Evolutionary conservation across 345 rosid species (phyloP), one percentile per base, ranked within the genome.

Genomic region (Geranium brycei): DNA sequence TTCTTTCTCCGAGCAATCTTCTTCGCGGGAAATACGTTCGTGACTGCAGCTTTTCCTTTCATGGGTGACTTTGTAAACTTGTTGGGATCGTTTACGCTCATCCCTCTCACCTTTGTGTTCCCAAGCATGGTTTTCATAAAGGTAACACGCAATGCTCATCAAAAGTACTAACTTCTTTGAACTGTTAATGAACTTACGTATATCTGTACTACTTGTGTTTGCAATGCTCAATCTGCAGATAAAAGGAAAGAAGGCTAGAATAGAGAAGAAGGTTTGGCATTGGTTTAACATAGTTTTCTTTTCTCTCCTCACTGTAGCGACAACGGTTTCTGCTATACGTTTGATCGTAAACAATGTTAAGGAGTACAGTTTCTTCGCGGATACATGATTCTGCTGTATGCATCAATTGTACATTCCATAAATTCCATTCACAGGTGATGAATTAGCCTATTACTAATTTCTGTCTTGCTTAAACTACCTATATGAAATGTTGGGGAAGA

Each of bases 41-140:
- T 72, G 28, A 53, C 76, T 2, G 81, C 81, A 17, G 73, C 75
- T n/a, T 61, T 77, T 61, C 81, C 81, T n/a, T 77, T 77, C 71
- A 63, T 77, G 31, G 81, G 76, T 15, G 76, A 77, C 59, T 74
- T 74, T 51, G 73, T 74, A 58, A 78, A 64, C 74, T 56, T 78
- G 41, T 14, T 72, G 7, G 72, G 81, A 32, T 75, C 81, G n/a
- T 68, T 77, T 28, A 30, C 75, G 5, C 72, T 74, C 31, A 16
- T 77, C 30, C 68, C 73, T 61, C 70, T 77, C 1, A 71, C 78
- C 41, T 77, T 73, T 19, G 68, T 72, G 31, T 76, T 72, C 57
- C 74, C 79, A 3, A 69, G 67, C 64, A 57, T 72, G 73, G 41
- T 76, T 3, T 69, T 69, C 66, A 32, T 76, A 63, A 69, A 69